Evolutionary conservation across 106 monocot genomes (phyloP).

Genomic region (Platanthera guangdongensis): DNA sequence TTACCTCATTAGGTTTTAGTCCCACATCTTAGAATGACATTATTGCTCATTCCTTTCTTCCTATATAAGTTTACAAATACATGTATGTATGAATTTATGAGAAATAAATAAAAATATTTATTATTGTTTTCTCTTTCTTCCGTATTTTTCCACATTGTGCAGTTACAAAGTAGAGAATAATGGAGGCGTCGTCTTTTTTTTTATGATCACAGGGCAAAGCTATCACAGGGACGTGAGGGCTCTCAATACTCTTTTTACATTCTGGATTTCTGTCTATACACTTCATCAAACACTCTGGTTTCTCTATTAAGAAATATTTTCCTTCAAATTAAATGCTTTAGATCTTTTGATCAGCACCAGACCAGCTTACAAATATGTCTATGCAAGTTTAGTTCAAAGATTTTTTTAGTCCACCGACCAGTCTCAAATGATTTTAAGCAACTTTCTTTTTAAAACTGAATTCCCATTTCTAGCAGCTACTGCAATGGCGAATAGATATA

Average conservation of each 20-base stretch:
- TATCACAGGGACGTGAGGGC: constrained; percentile 63
- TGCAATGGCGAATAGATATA: too few species aligned
- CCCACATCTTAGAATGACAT: too few species aligned
- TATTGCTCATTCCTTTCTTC: too few species aligned
- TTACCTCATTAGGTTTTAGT: too few species aligned
- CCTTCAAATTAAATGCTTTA: not conserved
- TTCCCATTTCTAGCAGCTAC: not conserved
- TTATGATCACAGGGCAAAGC: constrained; percentile 45
- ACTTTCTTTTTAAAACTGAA: not conserved
- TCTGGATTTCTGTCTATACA: not conserved
- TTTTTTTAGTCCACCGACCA: not conserved
- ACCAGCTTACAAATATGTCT: not conserved
- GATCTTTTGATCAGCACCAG: not conserved
- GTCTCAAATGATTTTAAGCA: not conserved
- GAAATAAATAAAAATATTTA: too few species aligned
- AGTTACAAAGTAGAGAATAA: constrained; percentile 59
- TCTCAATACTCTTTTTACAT: constrained; percentile 32
- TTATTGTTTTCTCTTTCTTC: too few species aligned
- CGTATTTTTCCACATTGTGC: too few species aligned
- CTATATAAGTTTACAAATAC: too few species aligned
- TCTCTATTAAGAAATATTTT: not conserved
- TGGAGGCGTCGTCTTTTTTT: constrained; percentile 56
- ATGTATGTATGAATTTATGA: too few species aligned
- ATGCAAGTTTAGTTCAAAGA: not conserved
- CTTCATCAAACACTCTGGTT: not conserved